phyloP scores from a whole-genome alignment of 2,329 filamentous ascomycete genomes.

The Paraconiothyrium brasiliense region DNA sequence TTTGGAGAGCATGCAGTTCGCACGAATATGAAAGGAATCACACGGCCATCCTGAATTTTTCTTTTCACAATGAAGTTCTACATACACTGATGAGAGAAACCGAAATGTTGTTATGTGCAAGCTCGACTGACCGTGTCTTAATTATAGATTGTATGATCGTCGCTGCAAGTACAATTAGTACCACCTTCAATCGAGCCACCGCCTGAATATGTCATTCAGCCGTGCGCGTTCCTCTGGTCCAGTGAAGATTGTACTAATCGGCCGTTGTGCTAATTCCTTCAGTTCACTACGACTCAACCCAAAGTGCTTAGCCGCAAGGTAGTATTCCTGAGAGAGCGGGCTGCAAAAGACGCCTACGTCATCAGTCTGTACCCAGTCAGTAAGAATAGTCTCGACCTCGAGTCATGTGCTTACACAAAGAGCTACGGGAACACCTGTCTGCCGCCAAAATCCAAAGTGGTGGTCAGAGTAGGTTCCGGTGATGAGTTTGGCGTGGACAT shows the following conservation, averaged over 20 bases:
- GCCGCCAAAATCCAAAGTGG: conserved; percentile 79
- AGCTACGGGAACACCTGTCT: conserved; percentile 64
- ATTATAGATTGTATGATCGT: too few relatives aligned
- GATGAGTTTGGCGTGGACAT: conserved; percentile 79
- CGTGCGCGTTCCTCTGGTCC: conserved; percentile 68
- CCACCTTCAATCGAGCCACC: conserved; percentile 23
- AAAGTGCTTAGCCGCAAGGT: conserved; percentile 77
- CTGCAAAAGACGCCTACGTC: conserved; percentile 85
- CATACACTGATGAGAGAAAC: too few relatives aligned
- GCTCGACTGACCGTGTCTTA: too few relatives aligned
- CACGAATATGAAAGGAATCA: too few relatives aligned
- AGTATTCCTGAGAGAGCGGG: conserved; percentile 78
- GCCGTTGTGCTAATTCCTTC: conserved; percentile 66
- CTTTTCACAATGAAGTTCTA: too few relatives aligned
- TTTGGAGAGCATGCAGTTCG: too few relatives aligned
- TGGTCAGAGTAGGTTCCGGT: conserved; percentile 71
- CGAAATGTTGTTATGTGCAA: too few relatives aligned
- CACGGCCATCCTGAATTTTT: too few relatives aligned
- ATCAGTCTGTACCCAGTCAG: conserved; percentile 69
- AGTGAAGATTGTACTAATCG: conserved; percentile 73
- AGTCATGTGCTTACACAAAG: conserved; percentile 69
- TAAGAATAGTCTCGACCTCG: neutral
- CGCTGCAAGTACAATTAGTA: too few relatives aligned
- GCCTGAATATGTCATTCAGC: conserved; percentile 46
- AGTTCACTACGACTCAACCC: conserved; percentile 60